Base-by-base conservation (phyloP, 225 moss, liverwort and hornwort species). In the Lunularia cruciata region DNA sequence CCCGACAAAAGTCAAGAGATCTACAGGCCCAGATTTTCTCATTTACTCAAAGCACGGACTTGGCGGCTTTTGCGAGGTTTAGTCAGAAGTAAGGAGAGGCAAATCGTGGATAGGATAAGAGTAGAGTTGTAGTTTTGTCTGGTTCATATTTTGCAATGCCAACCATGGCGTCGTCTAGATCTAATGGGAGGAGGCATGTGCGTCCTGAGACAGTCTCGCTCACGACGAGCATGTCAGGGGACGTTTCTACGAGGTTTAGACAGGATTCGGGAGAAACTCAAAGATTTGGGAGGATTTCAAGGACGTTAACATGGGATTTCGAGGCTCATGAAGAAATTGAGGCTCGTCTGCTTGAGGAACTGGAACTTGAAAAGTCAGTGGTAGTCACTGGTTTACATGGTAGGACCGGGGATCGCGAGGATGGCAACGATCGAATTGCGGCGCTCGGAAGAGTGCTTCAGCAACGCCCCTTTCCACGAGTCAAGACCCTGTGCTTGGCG, bases 291-390 rank as follows among this genome's bases (percentile, higher is more conserved):
- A 51, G 67, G 51, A 67, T 67, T 36, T 67, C 67, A 20, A 35
- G 67, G 18, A 53, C 67, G 16, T 37, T 67, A 35, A 67, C 67
- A 8, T 67, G 67, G 67, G 67, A 67, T 6, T 51, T 67, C 35
- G 67, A 67, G 51, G n/a, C 20, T 0, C n/a, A 67, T 26, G 67
- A 67, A 31, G 31, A 36, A 38, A 35, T 67, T 0, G 67, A 67
- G 34, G 32, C 31, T 3, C 52, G 35, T 3, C 67, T 67, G 3
- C 52, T 52, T 10, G 67, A 67, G 51, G 67, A 67, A n/a, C 22
- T 67, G 51, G 67, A 67, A 27, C 67, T 67, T 2, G 67, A 67
- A 51, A 67, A 67, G 22, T 67, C 67, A 3, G 67, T 67, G 20
- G 67, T 67, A 2, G 67, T 67, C 52, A 67, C 67, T 5, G 51